phyloP scores from a whole-genome alignment of 2,329 filamentous ascomycete species.

The Chaetomium sp. region DNA sequence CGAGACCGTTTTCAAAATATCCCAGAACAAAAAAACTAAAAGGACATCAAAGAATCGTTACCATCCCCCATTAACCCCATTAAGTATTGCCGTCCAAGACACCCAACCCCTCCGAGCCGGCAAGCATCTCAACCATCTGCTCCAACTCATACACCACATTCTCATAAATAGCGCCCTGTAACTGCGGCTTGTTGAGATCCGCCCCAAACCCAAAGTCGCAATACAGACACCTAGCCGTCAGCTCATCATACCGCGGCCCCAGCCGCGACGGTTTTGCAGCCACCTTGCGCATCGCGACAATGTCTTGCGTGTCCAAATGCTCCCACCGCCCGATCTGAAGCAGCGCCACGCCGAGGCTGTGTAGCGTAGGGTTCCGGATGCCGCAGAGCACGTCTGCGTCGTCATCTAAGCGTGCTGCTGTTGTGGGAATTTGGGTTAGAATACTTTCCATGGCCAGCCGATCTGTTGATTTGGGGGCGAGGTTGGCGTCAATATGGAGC shows the following conservation, averaged over 20 bases:
- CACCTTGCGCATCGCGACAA: neutral
- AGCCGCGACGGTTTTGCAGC: neutral
- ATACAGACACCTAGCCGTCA: neutral
- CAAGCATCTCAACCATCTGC: neutral
- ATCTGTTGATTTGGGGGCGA: neutral
- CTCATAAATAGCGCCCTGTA: conserved; percentile 1
- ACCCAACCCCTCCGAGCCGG: too few species aligned
- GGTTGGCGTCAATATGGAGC: neutral
- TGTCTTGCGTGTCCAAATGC: neutral
- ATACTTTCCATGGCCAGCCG: neutral
- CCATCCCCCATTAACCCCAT: too few species aligned
- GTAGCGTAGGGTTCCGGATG: neutral
- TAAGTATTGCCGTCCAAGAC: too few species aligned
- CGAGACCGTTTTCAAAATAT: too few species aligned
- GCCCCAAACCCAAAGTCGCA: conserved; percentile 4
- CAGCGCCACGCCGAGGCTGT: conserved; percentile 2
- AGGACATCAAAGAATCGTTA: too few species aligned
- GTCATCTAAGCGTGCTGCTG: neutral
- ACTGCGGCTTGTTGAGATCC: neutral
- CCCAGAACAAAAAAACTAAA: too few species aligned
- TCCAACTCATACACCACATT: conserved; percentile 1
- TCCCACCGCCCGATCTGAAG: conserved; percentile 6
- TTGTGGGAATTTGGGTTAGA: neutral
- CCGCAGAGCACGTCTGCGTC: neutral
- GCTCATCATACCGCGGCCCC: conserved; percentile 4